Conservation (phyloP, 768 basidiomycete species). For the Xanthoconium stramineum region DNA sequence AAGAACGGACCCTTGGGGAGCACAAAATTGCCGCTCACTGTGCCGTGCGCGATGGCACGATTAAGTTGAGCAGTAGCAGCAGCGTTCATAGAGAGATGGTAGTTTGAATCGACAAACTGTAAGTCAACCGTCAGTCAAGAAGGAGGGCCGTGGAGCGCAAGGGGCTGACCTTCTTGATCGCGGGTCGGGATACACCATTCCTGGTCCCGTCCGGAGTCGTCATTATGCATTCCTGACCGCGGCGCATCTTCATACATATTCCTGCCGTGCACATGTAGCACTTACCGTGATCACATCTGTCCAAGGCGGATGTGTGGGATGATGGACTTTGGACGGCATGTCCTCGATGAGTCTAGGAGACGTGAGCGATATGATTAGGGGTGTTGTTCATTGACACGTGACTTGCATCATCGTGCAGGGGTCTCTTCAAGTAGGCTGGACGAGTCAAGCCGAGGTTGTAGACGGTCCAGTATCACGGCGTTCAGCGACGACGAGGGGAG, state of each 20-base stretch:
- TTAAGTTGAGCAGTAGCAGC: slow-evolving; percentile 46
- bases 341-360: not conserved
- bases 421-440: no score
- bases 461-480: no score
- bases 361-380: not conserved
- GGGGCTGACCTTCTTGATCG: slow-evolving; percentile 71
- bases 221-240: slow-evolving; percentile 72
- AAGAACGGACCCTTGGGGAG: slow-evolving; percentile 50
- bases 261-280: not conserved
- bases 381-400: not conserved
- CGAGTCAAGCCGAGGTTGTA: no score
- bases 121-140: not conserved
- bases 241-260: not conserved
- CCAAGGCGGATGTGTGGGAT: slow-evolving; percentile 50
- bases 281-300: slow-evolving; percentile 43
- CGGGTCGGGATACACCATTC: slow-evolving; percentile 68
- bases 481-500: slow-evolving; percentile 3
- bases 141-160: not conserved
- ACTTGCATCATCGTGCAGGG: not conserved
- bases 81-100: slow-evolving; percentile 46
- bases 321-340: slow-evolving; percentile 21
- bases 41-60: slow-evolving; percentile 52
- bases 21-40: slow-evolving; percentile 47
- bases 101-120: slow-evolving; percentile 55
- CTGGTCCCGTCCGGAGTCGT: slow-evolving; percentile 63